Percentiles rank a stretch among this genome's conserved stretches.
These are phyloP conservation scores for Pseudogymnoascus sp. DNA, from an alignment of 2,329 filamentous ascomycete genomes.

Conservation along the genomic window DNA sequence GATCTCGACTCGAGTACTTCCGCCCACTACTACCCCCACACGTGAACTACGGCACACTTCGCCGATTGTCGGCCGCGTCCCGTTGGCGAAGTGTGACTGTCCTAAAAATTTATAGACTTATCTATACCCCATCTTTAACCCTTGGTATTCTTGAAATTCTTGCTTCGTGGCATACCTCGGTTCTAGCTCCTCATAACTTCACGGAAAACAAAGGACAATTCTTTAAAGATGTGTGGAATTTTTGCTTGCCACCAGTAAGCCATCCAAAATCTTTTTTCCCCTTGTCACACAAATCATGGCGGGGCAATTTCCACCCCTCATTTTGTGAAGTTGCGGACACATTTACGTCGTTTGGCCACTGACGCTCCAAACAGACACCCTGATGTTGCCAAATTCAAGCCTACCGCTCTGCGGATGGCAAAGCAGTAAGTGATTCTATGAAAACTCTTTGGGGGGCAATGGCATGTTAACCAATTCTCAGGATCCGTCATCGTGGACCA, in stretches of 20 bases:
- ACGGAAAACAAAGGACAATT: slow-evolving; percentile 14
- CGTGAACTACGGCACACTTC: not conserved
- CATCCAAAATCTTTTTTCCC: slow-evolving; percentile 15
- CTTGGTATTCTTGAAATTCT: slow-evolving; percentile 10
- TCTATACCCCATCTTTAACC: slow-evolving; percentile 4
- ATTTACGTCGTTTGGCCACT: not conserved
- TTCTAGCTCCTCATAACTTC: not conserved
- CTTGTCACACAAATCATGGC: slow-evolving; percentile 25
- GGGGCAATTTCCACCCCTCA: slow-evolving; percentile 30
- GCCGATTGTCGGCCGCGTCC: slow-evolving; percentile 5
- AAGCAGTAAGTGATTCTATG: slow-evolving; percentile 65
- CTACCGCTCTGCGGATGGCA: slow-evolving; percentile 82
- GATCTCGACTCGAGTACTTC: not conserved
- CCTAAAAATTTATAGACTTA: slow-evolving; percentile 7
- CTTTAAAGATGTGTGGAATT: slow-evolving; percentile 82
- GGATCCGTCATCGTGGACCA: slow-evolving; percentile 89
- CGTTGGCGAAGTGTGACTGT: slow-evolving; percentile 8
- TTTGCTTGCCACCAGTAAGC: slow-evolving; percentile 88
- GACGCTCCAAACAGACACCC: slow-evolving; percentile 58
- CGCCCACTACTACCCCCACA: not conserved
- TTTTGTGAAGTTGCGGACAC: slow-evolving; percentile 15
- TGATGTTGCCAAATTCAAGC: slow-evolving; percentile 94
- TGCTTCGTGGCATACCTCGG: not conserved
- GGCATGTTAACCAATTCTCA: slow-evolving; percentile 32
- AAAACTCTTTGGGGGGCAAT: not conserved